phyloP scores from a whole-genome alignment of 1,284 basidiomycete species.

The Wallemia hederae region DNA sequence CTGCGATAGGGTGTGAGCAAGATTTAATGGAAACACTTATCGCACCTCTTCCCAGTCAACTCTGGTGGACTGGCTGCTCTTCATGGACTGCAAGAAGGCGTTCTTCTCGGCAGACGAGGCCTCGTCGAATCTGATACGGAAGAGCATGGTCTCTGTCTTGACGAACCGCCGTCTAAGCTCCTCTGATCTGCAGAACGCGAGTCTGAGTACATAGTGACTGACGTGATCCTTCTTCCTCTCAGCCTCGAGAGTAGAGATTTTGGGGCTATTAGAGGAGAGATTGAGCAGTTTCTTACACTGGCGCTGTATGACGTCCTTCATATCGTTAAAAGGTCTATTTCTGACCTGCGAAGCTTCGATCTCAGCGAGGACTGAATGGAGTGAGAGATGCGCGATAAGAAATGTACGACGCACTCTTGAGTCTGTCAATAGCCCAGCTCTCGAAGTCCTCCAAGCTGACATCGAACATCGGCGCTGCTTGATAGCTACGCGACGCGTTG shows the following conservation, averaged over 20 bases:
- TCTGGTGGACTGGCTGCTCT: constrained; percentile 11
- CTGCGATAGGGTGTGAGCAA: constrained; percentile 13
- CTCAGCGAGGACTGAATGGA: constrained; percentile 40
- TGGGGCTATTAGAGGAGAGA: constrained; percentile 32
- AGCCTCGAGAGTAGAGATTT: constrained; percentile 22
- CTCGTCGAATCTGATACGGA: constrained; percentile 50
- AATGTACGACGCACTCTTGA: constrained; percentile 22
- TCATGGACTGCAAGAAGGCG: constrained; percentile 39
- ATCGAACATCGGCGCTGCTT: constrained; percentile 55
- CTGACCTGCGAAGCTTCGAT: constrained; percentile 78
- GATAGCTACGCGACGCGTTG: constrained; percentile 29
- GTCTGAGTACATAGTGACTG: constrained; percentile 73
- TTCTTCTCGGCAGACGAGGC: constrained; percentile 33
- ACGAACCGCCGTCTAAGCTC: constrained; percentile 70
- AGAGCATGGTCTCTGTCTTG: constrained; percentile 61
- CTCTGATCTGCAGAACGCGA: constrained; percentile 92
- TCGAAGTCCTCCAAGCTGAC: constrained; percentile 94
- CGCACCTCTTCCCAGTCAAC: constrained; percentile 46
- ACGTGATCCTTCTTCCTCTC: constrained; percentile 66
- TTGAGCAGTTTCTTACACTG: constrained; percentile 44
- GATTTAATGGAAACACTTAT: constrained; percentile 4
- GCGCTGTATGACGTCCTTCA: constrained; percentile 28
- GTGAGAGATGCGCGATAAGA: not conserved
- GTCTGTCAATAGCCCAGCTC: constrained; percentile 57
- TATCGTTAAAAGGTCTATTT: constrained; percentile 47